Percentiles rank a stretch among this genome's conserved stretches.
These are phyloP conservation scores for Colletotrichum cereale DNA, from an alignment of 2,329 filamentous ascomycete species.

Conservation along the genomic window DNA sequence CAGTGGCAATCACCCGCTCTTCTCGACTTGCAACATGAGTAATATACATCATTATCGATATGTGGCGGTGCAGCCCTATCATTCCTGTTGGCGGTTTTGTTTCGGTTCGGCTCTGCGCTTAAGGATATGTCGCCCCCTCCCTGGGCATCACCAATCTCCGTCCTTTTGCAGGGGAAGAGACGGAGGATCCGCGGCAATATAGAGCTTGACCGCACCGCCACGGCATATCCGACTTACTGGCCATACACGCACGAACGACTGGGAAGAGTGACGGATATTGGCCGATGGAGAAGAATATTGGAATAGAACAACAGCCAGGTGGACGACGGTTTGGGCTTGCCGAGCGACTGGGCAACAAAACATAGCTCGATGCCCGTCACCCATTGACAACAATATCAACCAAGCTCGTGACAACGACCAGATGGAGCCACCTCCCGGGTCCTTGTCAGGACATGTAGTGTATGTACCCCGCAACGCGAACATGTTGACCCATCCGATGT, in stretches of 20 bases:
- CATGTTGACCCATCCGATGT: slow-evolving; percentile 13
- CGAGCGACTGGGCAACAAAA: slow-evolving; percentile 4
- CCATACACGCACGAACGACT: background rate
- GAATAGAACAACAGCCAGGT: background rate
- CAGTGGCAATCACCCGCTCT: slow-evolving; percentile 17
- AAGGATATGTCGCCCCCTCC: background rate
- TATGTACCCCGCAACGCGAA: slow-evolving; percentile 33
- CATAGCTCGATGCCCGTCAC: background rate
- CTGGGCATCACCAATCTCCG: slow-evolving; percentile 27
- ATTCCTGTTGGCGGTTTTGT: slow-evolving; percentile 18
- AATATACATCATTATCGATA: slow-evolving; percentile 24
- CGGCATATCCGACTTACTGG: background rate
- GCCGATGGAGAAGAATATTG: slow-evolving; percentile 20
- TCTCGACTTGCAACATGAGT: slow-evolving; percentile 27
- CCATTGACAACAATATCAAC: slow-evolving; percentile 1
- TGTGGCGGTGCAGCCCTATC: slow-evolving; percentile 46
- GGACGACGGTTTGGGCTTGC: background rate
- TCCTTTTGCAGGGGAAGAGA: background rate
- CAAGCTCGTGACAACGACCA: slow-evolving; percentile 11
- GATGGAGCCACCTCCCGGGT: slow-evolving; percentile 13
- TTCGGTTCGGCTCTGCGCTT: slow-evolving; percentile 8
- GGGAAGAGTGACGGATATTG: slow-evolving; percentile 25
- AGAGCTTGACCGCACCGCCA: background rate
- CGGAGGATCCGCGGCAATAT: slow-evolving; percentile 16
- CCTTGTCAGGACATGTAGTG: slow-evolving; percentile 8